Evolutionary conservation across 2,329 filamentous ascomycete genomes (phyloP).

Genomic region (Leptographium wingfieldii): DNA sequence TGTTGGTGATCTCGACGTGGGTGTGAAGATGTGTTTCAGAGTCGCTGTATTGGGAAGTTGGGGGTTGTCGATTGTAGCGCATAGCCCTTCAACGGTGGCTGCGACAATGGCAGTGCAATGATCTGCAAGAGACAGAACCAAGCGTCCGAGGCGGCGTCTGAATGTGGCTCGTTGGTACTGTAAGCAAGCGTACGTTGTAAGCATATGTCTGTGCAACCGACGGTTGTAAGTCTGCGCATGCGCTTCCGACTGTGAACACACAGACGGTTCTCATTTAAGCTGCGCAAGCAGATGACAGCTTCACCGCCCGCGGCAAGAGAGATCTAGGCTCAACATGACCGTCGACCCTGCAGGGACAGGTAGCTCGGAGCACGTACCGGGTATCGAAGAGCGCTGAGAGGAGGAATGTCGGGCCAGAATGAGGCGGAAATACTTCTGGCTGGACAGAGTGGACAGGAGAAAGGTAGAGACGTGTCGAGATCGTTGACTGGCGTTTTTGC

Average conservation of each 20-base stretch:
- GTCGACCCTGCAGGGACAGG: neutral
- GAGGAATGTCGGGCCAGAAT: neutral
- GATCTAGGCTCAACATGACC: neutral
- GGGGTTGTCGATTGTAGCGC: conserved; percentile 1
- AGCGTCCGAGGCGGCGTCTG: too few relatives aligned
- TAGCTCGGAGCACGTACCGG: neutral
- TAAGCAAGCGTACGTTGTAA: neutral
- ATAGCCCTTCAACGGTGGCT: neutral
- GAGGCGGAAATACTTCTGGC: too few relatives aligned
- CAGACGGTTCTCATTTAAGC: neutral
- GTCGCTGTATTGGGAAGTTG: conserved; percentile 21
- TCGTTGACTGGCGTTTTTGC: neutral
- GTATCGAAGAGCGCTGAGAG: neutral
- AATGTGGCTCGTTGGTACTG: neutral
- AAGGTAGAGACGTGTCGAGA: neutral
- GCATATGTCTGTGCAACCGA: neutral
- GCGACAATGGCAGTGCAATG: neutral
- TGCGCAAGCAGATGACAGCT: neutral
- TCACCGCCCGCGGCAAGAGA: neutral
- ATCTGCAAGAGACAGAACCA: neutral
- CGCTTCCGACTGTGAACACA: neutral
- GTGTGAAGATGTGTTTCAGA: conserved; percentile 19
- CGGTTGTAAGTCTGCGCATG: neutral
- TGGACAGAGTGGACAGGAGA: neutral
- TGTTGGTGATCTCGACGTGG: neutral